Evolutionary conservation across 2,329 filamentous ascomycete species (phyloP).

Genomic region (Colletotrichum zoysiae): DNA sequence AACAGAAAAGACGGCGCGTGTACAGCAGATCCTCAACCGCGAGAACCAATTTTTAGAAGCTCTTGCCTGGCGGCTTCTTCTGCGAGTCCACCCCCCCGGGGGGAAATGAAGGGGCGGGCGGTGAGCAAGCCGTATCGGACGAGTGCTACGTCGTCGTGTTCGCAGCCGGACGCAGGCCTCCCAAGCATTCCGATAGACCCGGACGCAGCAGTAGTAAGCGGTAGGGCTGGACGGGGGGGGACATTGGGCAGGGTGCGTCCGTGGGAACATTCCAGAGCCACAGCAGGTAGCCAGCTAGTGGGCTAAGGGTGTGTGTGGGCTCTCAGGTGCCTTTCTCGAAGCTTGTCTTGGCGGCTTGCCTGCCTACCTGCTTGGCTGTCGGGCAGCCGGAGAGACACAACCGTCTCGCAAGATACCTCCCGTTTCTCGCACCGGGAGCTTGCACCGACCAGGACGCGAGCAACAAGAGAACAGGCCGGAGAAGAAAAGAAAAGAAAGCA

Average conservation of each 20-base stretch:
- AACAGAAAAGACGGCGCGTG: neutral
- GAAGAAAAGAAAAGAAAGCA: neutral
- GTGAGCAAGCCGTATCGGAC: constrained; percentile 18
- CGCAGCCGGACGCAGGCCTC: constrained; percentile 5
- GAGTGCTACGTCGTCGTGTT: neutral
- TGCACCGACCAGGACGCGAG: neutral
- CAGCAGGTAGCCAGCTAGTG: neutral
- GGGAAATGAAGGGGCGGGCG: neutral
- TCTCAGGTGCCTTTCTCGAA: neutral
- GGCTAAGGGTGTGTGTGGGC: constrained; percentile 4
- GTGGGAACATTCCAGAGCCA: neutral
- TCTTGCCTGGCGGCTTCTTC: neutral
- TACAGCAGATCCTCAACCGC: neutral
- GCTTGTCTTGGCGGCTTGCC: constrained; percentile 6
- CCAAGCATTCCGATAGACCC: constrained; percentile 7
- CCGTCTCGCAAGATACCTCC: constrained; percentile 15
- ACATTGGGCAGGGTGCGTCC: neutral
- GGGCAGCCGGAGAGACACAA: neutral
- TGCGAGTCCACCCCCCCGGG: neutral
- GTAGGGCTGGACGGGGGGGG: constrained; percentile 25
- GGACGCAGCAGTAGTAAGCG: constrained; percentile 5
- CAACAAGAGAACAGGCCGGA: neutral
- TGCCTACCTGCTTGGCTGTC: neutral
- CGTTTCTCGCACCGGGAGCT: constrained; percentile 5
- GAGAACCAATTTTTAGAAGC: neutral